phyloP scores from a whole-genome alignment of 805 yeast species.

The Wickerhamomyces queroliae region DNA sequence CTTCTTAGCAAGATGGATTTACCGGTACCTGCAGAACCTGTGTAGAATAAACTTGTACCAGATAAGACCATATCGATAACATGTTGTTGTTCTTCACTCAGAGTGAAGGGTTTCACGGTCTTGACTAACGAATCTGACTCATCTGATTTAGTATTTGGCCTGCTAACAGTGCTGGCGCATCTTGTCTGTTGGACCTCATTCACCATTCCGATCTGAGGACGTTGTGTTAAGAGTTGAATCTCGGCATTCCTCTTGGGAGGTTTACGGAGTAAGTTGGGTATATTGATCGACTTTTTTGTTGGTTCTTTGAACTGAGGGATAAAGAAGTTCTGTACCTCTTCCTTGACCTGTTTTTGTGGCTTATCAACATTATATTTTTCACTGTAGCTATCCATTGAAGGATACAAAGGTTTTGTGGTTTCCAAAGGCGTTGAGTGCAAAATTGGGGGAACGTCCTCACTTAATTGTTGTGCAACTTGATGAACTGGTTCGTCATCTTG shows the following conservation, averaged over 20 bases:
- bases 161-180: neutral
- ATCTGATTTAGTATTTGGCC: neutral
- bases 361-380: slow-evolving; percentile 2
- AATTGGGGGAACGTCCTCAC: neutral
- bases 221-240: slow-evolving; percentile 26
- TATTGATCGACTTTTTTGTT: neutral
- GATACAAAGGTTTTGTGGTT: slow-evolving; percentile 2
- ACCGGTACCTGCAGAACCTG: slow-evolving; percentile 99
- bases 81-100: slow-evolving; percentile 58
- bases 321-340: too few species aligned
- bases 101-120: slow-evolving; percentile 23
- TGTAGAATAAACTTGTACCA: slow-evolving; percentile 76
- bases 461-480: neutral
- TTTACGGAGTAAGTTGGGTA: neutral
- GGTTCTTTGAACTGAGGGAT: too few species aligned
- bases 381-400: slow-evolving; percentile 4
- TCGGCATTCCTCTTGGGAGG: slow-evolving; percentile 14
- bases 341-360: too few species aligned
- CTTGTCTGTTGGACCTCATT: neutral
- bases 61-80: slow-evolving; percentile 58
- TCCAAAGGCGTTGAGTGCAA: neutral
- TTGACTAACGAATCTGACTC: slow-evolving; percentile 8
- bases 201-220: slow-evolving; percentile 8
- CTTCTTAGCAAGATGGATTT: slow-evolving; percentile 79
- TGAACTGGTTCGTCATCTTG: neutral